Conservation (phyloP, 73 alveolate genomes). For the Paramecium pentaurelia region DNA sequence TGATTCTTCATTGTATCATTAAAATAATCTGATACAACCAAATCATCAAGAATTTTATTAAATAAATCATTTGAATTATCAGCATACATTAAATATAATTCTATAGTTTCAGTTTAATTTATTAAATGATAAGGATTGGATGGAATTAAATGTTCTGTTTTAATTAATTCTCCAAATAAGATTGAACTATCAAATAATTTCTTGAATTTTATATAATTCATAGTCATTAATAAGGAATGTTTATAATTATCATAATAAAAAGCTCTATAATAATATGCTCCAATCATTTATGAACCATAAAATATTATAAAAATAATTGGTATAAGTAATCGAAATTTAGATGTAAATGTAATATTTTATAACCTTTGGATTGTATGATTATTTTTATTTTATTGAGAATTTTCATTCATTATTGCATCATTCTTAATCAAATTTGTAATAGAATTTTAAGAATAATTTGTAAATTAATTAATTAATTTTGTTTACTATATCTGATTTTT, state of each 20-base stretch:
- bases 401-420: neutral
- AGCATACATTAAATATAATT: neutral
- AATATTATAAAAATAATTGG: neutral
- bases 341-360: neutral
- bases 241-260: neutral
- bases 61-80: neutral
- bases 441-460: neutral
- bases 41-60: neutral
- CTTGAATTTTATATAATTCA: neutral
- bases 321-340: neutral
- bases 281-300: neutral
- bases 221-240: neutral
- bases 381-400: neutral
- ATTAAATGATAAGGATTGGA: neutral
- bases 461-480: neutral
- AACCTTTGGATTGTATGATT: neutral
- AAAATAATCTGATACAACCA: neutral
- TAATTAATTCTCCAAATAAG: neutral
- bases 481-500: neutral
- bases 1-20: neutral
- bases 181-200: neutral
- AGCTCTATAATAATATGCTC: neutral
- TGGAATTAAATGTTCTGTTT: neutral
- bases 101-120: neutral
- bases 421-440: neutral